Conservation (phyloP, 2,329 filamentous ascomycete species). For the Phialophora macrospora region DNA sequence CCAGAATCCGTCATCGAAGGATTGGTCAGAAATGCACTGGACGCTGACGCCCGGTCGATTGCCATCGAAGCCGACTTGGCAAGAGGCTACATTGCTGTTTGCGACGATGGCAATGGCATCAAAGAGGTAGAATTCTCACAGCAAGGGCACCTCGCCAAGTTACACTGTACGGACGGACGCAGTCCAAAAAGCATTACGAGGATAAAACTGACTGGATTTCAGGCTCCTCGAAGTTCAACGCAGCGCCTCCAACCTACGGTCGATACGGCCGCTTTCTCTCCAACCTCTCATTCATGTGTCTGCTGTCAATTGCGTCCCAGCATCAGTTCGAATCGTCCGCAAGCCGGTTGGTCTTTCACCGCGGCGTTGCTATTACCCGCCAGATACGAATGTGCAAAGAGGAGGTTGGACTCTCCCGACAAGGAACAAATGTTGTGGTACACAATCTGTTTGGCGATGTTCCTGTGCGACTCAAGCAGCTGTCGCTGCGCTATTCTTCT, state of each 20-base stretch:
- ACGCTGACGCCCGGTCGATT: constrained; percentile 73
- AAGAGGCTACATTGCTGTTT: constrained; percentile 75
- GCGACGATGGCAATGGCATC: constrained; percentile 86
- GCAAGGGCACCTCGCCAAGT: constrained; percentile 45
- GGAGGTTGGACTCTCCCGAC: constrained; percentile 61
- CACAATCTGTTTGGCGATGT: constrained; percentile 86
- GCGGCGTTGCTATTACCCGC: constrained; percentile 65
- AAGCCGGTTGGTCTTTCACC: constrained; percentile 47
- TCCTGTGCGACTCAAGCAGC: constrained; percentile 86
- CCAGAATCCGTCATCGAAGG: constrained; percentile 73
- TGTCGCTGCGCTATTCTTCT: constrained; percentile 61
- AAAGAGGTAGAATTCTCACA: constrained; percentile 68
- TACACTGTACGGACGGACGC: constrained; percentile 67
- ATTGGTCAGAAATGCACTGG: constrained; percentile 81
- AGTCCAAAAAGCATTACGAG: neutral
- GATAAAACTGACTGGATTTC: constrained; percentile 19
- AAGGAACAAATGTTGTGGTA: constrained; percentile 78
- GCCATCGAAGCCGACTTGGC: constrained; percentile 73
- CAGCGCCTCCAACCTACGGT: constrained; percentile 62
- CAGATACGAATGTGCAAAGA: constrained; percentile 58
- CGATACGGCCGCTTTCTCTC: constrained; percentile 75
- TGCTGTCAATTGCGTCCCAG: constrained; percentile 77
- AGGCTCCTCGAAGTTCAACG: constrained; percentile 79
- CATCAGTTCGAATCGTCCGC: constrained; percentile 50
- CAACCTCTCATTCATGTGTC: constrained; percentile 74